Evolutionary conservation across 768 basidiomycete genomes (phyloP).

Genomic region (Rossbeevera mucosa): DNA sequence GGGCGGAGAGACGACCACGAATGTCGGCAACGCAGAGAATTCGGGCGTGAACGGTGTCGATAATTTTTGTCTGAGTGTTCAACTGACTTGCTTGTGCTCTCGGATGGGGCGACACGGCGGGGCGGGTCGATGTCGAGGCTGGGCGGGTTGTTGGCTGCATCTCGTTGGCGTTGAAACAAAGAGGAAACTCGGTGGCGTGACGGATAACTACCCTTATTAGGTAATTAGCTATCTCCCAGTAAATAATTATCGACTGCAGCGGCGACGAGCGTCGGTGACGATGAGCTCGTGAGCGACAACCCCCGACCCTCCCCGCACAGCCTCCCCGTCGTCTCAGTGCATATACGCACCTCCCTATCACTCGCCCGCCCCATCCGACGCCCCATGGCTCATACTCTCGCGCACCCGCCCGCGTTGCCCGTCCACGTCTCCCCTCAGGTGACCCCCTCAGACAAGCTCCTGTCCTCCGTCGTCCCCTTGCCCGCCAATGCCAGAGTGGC

Average conservation of each 20-base stretch:
- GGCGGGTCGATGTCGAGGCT: conserved; percentile 57
- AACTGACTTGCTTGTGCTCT: conserved; percentile 42
- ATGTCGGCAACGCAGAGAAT: conserved; percentile 96
- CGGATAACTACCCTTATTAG: conserved; percentile 15
- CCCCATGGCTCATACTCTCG: conserved; percentile 2
- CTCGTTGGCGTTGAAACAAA: conserved; percentile 18
- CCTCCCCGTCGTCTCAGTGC: background rate
- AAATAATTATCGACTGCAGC: conserved; percentile 22
- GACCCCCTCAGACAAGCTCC: conserved; percentile 37
- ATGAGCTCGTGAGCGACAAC: conserved; percentile 25
- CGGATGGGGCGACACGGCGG: conserved; percentile 53
- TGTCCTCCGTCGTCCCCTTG: conserved; percentile 45
- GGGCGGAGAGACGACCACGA: conserved; percentile 77
- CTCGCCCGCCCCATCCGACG: background rate
- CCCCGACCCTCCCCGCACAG: conserved; percentile 3
- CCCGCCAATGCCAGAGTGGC: conserved; percentile 41
- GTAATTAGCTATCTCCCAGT: conserved; percentile 24
- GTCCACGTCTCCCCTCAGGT: conserved; percentile 26
- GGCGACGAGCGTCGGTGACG: conserved; percentile 11
- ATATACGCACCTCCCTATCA: background rate
- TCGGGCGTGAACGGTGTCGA: conserved; percentile 76
- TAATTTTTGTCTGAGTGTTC: conserved; percentile 74
- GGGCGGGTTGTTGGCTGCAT: conserved; percentile 58
- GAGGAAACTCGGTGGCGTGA: conserved; percentile 2
- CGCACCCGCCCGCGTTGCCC: conserved; percentile 9